These are phyloP conservation scores for Penicillium waksmanii DNA, from an alignment of 495 filamentous ascomycete species.

Conservation along the genomic window DNA sequence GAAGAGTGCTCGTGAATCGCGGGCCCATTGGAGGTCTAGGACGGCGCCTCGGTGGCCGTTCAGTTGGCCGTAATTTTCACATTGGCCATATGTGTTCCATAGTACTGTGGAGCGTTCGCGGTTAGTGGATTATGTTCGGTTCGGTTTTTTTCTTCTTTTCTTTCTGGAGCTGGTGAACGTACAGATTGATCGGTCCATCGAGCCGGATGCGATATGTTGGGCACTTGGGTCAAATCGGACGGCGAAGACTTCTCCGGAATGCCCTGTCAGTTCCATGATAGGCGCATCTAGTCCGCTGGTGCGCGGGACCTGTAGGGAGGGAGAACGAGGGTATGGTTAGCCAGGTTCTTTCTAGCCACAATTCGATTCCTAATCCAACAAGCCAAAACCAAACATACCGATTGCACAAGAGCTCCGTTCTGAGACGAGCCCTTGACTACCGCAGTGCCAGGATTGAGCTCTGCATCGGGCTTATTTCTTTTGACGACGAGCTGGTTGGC, in stretches of 20 bases:
- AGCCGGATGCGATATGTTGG: conserved; percentile 88
- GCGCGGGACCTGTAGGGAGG: conserved; percentile 64
- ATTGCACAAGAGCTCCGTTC: conserved; percentile 78
- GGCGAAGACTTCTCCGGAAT: conserved; percentile 85
- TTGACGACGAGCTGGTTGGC: conserved; percentile 82
- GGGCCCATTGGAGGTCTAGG: conserved; percentile 93
- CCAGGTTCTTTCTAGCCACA: too few relatives aligned
- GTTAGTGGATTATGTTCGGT: background rate
- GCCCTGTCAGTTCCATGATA: conserved; percentile 89
- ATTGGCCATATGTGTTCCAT: conserved; percentile 89
- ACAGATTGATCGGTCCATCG: conserved; percentile 93
- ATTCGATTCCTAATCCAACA: too few relatives aligned
- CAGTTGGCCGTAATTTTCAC: conserved; percentile 88
- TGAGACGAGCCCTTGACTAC: conserved; percentile 67
- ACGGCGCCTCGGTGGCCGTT: conserved; percentile 88
- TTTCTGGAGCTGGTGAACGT: conserved; percentile 33
- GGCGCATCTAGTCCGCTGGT: conserved; percentile 89
- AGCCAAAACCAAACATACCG: conserved; percentile 58
- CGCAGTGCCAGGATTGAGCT: conserved; percentile 66
- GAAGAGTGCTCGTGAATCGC: conserved; percentile 87
- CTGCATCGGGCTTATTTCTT: conserved; percentile 72
- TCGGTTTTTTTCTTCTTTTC: background rate
- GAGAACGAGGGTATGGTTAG: conserved; percentile 7
- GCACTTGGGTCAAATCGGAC: conserved; percentile 87
- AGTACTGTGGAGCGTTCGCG: conserved; percentile 60